Percentiles rank a stretch among this genome's conserved stretches.
Evolutionary conservation across 768 basidiomycete genomes (phyloP).

Genomic region (Lactarius deliciosus): DNA sequence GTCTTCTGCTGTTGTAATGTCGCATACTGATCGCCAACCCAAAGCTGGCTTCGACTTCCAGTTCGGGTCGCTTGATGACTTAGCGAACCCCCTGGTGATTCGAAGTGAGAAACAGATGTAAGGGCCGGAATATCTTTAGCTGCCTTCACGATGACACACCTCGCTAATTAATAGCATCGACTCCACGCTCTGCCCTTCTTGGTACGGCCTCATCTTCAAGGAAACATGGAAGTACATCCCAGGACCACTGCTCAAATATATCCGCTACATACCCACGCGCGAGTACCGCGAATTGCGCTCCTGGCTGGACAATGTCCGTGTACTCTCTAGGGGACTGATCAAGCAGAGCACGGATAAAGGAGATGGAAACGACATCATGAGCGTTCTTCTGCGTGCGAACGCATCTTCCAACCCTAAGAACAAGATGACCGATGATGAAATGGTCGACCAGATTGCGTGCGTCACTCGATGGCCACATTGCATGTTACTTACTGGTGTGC

Average conservation of each 20-base stretch:
- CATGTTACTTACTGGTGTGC: background rate
- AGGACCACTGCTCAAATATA: background rate
- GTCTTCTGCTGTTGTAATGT: background rate
- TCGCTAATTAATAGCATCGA: conserved; percentile 4
- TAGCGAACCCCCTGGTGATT: conserved; percentile 27
- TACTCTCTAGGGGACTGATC: background rate
- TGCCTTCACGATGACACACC: background rate
- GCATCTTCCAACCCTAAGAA: background rate
- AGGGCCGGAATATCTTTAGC: background rate
- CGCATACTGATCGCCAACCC: background rate
- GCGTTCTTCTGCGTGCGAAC: conserved; percentile 8
- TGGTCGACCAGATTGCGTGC: background rate
- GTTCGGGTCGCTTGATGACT: conserved; percentile 32
- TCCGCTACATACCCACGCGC: background rate
- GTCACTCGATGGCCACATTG: background rate
- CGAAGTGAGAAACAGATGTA: conserved; percentile 33
- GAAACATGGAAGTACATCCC: conserved; percentile 2
- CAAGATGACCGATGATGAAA: background rate
- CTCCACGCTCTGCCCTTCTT: conserved; percentile 1
- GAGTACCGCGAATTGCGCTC: conserved; percentile 6
- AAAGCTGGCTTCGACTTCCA: conserved; percentile 34
- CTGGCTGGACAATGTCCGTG: background rate
- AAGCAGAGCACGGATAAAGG: background rate
- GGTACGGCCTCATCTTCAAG: conserved; percentile 8
- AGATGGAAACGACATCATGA: conserved; percentile 2